Conservation (phyloP, 495 filamentous ascomycete genomes). For the Penicillium bialowiezense region DNA sequence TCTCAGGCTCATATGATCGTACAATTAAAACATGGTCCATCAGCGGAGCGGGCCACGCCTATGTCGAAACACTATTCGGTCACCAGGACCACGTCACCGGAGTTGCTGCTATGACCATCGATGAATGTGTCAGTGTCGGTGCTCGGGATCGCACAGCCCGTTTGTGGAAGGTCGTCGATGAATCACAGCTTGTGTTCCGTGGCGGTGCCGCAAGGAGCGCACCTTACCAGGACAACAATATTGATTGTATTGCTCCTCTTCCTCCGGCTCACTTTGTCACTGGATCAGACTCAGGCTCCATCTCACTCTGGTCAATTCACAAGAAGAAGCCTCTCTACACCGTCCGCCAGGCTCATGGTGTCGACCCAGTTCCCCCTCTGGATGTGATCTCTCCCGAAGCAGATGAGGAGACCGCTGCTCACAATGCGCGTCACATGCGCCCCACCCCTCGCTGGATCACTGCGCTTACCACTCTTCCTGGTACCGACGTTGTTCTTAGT, state of each 20-base stretch:
- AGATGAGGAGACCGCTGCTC: constrained; percentile 57
- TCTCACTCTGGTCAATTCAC: constrained; percentile 85
- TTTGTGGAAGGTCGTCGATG: constrained; percentile 95
- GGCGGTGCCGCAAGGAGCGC: constrained; percentile 62
- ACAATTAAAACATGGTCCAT: constrained; percentile 88
- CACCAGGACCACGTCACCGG: constrained; percentile 89
- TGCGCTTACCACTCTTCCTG: constrained; percentile 78
- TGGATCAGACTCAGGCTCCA: constrained; percentile 80
- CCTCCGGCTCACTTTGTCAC: constrained; percentile 91
- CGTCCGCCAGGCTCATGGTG: constrained; percentile 75
- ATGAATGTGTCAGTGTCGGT: constrained; percentile 88
- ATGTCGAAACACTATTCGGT: constrained; percentile 92
- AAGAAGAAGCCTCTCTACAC: constrained; percentile 95
- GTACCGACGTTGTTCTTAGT: constrained; percentile 80
- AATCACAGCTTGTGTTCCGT: constrained; percentile 91
- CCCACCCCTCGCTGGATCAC: constrained; percentile 79
- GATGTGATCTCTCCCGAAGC: constrained; percentile 69
- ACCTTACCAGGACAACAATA: constrained; percentile 71
- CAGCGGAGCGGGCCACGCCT: constrained; percentile 56
- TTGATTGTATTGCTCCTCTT: constrained; percentile 85
- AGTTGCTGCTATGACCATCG: constrained; percentile 75
- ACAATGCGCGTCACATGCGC: constrained; percentile 43
- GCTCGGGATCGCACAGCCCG: constrained; percentile 89
- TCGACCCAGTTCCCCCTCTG: constrained; percentile 62
- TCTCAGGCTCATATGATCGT: constrained; percentile 81